Evolutionary conservation across 177 flowering plant genomes (phyloP), one percentile per base, ranked within the genome.

Genomic region (Telopea speciosissima): DNA sequence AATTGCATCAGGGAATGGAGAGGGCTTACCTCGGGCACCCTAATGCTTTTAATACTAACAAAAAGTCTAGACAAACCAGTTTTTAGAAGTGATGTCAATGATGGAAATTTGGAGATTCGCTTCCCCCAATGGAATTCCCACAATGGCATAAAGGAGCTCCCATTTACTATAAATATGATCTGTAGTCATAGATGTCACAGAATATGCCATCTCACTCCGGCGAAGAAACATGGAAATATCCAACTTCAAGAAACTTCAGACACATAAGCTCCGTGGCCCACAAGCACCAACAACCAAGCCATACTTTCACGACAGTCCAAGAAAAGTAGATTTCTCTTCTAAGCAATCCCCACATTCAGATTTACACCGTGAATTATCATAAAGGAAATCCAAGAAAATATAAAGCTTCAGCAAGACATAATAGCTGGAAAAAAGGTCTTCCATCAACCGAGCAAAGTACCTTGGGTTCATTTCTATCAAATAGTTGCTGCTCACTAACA

Each of bases 11-110:
- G 36, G 23, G 36, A 1, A 13, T 25, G 1, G 70, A 52, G 22
- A 9, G 28, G 22, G 28, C 75, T 76, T 70, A 76, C 79, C 72
- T 21, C 22, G 19, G 26, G 33, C 52, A 26, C 16, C 58, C 33
- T 11, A 36, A 23, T 19, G 58, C 68, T 23, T 65, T 62, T 26
- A 10, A 65, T 26, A 66, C 62, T 65, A 69, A 74, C 54, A 31
- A 40, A 25, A 5, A 63, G 64, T 21, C 23, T 14, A 69, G 25
- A 65, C 69, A 74, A 66, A 74, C 77, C 77, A 59, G 40, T 23
- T 65, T 63, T 16, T 16, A 63, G 8, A 63, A 28, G 12, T 14
- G 7, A 28, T 17, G 49, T 13, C 19, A 12, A 12, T 8, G 17
- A 21, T 28, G 24, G n/a, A 16, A 31, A 17, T 28, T 3, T 28